Conservation (phyloP, 2,329 filamentous ascomycete species). For the Tolypocladium capitatum region DNA sequence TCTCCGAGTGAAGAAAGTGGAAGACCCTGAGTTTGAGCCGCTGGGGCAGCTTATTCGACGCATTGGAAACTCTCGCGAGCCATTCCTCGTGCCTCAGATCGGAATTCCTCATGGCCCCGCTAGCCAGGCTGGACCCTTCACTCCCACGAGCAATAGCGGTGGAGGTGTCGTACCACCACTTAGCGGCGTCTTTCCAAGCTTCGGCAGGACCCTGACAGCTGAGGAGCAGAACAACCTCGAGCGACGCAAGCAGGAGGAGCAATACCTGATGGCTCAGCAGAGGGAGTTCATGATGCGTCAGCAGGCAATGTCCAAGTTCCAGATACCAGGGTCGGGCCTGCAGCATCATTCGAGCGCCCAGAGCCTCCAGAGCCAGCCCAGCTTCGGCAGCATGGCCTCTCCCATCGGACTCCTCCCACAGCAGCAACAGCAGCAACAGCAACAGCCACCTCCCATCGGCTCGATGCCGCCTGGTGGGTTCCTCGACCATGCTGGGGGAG, state of each 20-base stretch:
- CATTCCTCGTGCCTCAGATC: conserved; percentile 94
- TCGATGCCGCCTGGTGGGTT: conserved; percentile 53
- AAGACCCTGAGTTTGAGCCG: conserved; percentile 89
- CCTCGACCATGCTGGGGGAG: conserved; percentile 45
- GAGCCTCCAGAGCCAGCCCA: conserved; percentile 92
- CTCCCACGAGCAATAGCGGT: conserved; percentile 34
- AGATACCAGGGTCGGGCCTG: conserved; percentile 41
- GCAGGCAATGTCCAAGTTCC: conserved; percentile 63
- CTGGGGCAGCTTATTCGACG: conserved; percentile 86
- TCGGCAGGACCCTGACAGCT: conserved; percentile 88
- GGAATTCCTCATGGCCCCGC: conserved; percentile 82
- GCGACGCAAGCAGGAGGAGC: conserved; percentile 92
- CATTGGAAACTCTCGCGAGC: conserved; percentile 94
- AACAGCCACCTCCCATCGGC: conserved; percentile 17
- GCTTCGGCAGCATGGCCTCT: conserved; percentile 89
- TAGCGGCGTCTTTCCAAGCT: conserved; percentile 86
- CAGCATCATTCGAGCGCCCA: conserved; percentile 94
- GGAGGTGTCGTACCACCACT: conserved; percentile 71
- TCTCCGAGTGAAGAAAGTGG: conserved; percentile 84
- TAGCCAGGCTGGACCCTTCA: conserved; percentile 33
- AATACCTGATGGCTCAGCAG: conserved; percentile 91
- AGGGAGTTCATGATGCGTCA: conserved; percentile 86
- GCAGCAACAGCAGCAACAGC: conserved; percentile 28
- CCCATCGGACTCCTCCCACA: conserved; percentile 46
- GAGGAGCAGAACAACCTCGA: conserved; percentile 97